Base-by-base conservation (phyloP, 2,329 filamentous ascomycete species). In the Daldinia sp. region DNA sequence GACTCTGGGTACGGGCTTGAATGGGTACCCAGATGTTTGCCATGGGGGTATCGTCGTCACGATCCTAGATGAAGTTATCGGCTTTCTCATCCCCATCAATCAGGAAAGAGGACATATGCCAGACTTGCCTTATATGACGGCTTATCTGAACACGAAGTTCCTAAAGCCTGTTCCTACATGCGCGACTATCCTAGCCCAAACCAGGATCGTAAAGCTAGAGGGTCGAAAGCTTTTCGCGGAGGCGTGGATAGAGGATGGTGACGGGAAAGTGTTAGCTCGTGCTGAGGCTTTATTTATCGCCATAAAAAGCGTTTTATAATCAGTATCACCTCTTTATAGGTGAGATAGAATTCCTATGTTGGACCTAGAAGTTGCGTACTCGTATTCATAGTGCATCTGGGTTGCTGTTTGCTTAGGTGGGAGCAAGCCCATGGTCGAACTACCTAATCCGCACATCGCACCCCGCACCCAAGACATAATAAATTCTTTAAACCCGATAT, bases 21-120 rank as follows among this genome's bases (percentile, higher is more conserved):
- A 87, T 69, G 88, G 88, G 1, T 85, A 85, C 71, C 78, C 84
- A 1, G 76, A 80, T 2, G 80, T 87, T 6, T 79, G 82, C 9
- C 89, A 91, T 74, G 88, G 89, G 20, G 89, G 88, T 1, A 82
- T 90, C 33, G 82, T 87, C 6, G 83, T 83, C 7, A 83, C 85
- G 0, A 74, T 90, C n/a, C 75, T 91, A 23, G 88, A 91, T 73
- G 88, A 91, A 74, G 78, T 81, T 5, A 84, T 86, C 75, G 87
- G 88, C 0, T 78, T 84, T 5, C 69, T 88, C 18, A 78, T 87
- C 9, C 79, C 79, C 2, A 72, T 83, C 30, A 86, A 86, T 68
- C 61, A 66, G 37, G 56, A 66, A 30, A 67, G 70, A 2, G 62
- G 63, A n/a, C 35, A 57, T 3, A 65, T 76, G 6, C 65, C 72